phyloP scores from a whole-genome alignment of 108 stramenopile genomes.

The Mediolabrus comicus region DNA sequence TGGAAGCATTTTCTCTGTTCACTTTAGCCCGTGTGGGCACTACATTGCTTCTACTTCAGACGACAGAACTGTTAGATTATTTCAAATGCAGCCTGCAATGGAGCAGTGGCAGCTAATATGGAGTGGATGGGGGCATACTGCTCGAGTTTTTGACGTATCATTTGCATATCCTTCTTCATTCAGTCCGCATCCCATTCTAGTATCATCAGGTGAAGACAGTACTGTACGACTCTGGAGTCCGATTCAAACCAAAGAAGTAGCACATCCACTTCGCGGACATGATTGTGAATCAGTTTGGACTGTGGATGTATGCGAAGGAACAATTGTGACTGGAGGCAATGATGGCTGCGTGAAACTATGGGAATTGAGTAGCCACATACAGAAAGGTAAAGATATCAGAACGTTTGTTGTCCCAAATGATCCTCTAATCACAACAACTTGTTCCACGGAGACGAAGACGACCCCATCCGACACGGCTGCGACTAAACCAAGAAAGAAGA shows the following conservation, averaged over 20 bases:
- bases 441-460: not conserved
- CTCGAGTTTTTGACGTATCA: constrained; percentile 68
- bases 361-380: constrained; percentile 38
- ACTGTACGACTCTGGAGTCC: constrained; percentile 66
- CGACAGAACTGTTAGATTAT: constrained; percentile 78
- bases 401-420: constrained; percentile 16
- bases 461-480: not conserved
- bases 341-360: constrained; percentile 66
- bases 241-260: constrained; percentile 33
- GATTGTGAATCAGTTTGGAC: constrained; percentile 56
- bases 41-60: constrained; percentile 68
- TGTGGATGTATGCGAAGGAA: constrained; percentile 42
- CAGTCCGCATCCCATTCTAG: constrained; percentile 10
- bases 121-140: constrained; percentile 79
- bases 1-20: constrained; percentile 61
- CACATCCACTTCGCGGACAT: constrained; percentile 35
- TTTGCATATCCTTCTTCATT: constrained; percentile 21
- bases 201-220: constrained; percentile 71
- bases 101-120: constrained; percentile 34
- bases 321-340: constrained; percentile 57
- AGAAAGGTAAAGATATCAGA: not conserved
- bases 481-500: constrained; percentile 20
- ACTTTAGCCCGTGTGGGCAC: constrained; percentile 33
- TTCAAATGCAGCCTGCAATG: not conserved
- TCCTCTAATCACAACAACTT: not conserved